These are phyloP conservation scores for Ceratocystis lukuohia DNA, from an alignment of 2,329 filamentous ascomycete species.

Conservation along the genomic window DNA sequence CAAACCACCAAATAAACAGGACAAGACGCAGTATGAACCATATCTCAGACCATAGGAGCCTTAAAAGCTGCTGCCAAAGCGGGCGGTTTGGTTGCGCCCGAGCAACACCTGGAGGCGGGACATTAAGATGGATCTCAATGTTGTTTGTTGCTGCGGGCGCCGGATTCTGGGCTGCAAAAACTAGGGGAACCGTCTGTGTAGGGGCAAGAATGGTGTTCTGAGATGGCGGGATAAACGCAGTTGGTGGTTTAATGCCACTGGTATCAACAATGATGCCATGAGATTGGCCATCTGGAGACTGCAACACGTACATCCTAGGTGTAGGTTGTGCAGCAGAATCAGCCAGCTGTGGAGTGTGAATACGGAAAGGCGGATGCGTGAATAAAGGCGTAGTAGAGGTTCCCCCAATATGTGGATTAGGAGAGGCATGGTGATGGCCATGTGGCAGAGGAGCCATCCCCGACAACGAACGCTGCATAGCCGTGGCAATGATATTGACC, in stretches of 20 bases:
- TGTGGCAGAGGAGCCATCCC: conserved; percentile 1
- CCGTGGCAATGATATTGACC: conserved; percentile 18
- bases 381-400: conserved; percentile 4
- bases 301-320: conserved; percentile 12
- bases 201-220: not conserved
- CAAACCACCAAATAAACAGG: conserved; percentile 53
- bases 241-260: conserved; percentile 4
- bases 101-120: not conserved
- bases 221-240: not conserved
- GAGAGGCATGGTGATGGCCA: not conserved
- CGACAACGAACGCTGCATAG: conserved; percentile 14
- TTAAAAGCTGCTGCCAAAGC: conserved; percentile 27
- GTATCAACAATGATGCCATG: conserved; percentile 14
- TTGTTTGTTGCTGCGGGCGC: not conserved
- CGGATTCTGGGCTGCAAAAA: not conserved
- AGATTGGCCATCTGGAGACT: conserved; percentile 12
- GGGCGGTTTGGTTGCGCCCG: conserved; percentile 4
- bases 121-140: conserved; percentile 1
- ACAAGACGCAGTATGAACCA: conserved; percentile 47
- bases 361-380: conserved; percentile 6
- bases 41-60: conserved; percentile 43
- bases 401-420: not conserved
- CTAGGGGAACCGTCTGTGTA: not conserved
- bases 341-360: conserved; percentile 15
- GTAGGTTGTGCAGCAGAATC: not conserved